phyloP scores from a whole-genome alignment of 2,329 filamentous ascomycete species.

The Xylaria polymorpha region DNA sequence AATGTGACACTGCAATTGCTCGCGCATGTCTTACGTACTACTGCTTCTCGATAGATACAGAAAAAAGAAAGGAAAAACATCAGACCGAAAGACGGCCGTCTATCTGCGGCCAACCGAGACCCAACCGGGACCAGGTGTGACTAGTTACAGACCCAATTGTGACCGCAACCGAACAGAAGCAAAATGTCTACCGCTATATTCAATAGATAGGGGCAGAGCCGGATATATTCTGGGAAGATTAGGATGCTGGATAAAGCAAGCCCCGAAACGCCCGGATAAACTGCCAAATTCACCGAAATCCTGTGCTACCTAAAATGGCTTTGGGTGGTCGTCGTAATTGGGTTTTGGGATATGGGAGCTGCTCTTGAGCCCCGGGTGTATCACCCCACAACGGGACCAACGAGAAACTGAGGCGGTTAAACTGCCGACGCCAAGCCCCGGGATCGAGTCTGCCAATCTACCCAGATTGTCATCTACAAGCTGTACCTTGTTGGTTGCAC shows the following conservation, averaged over 20 bases:
- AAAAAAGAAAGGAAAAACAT: conserved; percentile 2
- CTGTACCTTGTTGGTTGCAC: conserved; percentile 9
- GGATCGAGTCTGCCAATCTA: conserved; percentile 30
- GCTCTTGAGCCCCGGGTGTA: conserved; percentile 2
- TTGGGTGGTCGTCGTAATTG: not conserved
- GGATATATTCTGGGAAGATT: conserved; percentile 35
- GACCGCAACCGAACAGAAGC: conserved; percentile 15
- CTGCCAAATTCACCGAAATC: conserved; percentile 19
- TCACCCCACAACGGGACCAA: conserved; percentile 14
- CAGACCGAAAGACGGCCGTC: not conserved
- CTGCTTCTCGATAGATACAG: not conserved
- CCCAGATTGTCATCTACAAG: conserved; percentile 30
- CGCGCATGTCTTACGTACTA: conserved; percentile 1
- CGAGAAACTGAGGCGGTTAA: conserved; percentile 8
- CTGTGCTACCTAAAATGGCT: conserved; percentile 7
- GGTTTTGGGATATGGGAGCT: conserved; percentile 12
- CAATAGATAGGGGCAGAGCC: conserved; percentile 18
- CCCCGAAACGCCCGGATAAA: conserved; percentile 33
- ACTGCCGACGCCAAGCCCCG: conserved; percentile 34
- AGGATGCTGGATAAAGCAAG: conserved; percentile 35
- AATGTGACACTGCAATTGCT: conserved; percentile 21
- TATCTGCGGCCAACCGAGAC: conserved; percentile 10
- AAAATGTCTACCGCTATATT: conserved; percentile 12
- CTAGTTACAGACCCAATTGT: conserved; percentile 2
- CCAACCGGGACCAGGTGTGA: not conserved